These are phyloP conservation scores for Picea mariana DNA, from an alignment of 83 land plant genomes.

Conservation along the genomic window DNA sequence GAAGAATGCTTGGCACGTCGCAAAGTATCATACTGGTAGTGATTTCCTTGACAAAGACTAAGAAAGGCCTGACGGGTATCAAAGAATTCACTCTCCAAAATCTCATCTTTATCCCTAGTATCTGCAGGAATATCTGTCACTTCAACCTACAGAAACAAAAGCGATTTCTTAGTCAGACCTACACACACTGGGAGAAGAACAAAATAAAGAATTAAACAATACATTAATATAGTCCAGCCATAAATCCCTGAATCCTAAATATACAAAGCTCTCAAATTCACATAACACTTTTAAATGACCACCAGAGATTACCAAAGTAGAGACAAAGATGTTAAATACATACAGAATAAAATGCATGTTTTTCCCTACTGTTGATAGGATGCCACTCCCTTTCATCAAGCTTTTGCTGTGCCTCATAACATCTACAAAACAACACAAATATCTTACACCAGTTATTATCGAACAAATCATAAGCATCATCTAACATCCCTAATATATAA, in stretches of 20 bases:
- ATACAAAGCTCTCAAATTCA: too few species aligned
- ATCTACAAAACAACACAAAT: constrained; percentile 39
- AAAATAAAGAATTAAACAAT: too few species aligned
- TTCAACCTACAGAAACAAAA: constrained; percentile 51
- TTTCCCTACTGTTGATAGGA: constrained; percentile 72
- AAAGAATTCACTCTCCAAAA: constrained; percentile 96
- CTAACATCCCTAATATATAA: too few species aligned
- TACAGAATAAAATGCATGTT: constrained; percentile 67
- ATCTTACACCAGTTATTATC: too few species aligned
- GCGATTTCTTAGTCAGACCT: too few species aligned
- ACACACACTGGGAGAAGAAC: too few species aligned
- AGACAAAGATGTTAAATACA: too few species aligned
- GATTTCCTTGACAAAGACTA: constrained; percentile 98
- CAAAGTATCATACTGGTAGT: constrained; percentile 97
- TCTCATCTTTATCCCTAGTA: constrained; percentile 94
- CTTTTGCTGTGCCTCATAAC: constrained; percentile 79
- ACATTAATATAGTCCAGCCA: too few species aligned
- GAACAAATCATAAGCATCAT: too few species aligned
- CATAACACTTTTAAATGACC: too few species aligned
- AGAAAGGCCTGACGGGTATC: constrained; percentile 97
- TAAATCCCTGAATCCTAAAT: too few species aligned
- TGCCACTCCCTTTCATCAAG: constrained; percentile 93
- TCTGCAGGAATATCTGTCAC: constrained; percentile 60
- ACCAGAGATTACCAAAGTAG: too few species aligned
- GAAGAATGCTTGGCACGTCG: constrained; percentile 99